Evolutionary conservation across 2,329 filamentous ascomycete species (phyloP), one percentile per base, ranked within the genome.

Genomic region (Exserohilum turcica): DNA sequence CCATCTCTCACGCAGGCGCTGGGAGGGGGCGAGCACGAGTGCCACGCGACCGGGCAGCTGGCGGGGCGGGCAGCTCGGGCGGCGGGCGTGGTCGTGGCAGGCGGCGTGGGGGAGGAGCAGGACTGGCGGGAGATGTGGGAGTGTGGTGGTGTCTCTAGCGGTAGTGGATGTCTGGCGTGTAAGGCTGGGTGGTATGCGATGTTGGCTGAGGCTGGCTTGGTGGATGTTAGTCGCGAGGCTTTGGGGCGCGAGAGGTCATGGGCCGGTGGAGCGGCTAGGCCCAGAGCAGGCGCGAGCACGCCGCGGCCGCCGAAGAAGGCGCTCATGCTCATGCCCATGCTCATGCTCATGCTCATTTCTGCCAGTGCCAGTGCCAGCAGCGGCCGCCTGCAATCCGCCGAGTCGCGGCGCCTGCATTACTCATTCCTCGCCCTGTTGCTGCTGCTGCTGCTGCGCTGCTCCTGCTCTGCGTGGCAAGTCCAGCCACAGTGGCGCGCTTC

Each of bases 181-280:
- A 55, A 50, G 55, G 56, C 39, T 53, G 21, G 56, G 56, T 56
- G 40, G 43, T 46, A 60, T 48, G 54, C 52, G 54, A 65, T 65
- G 60, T 54, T 63, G 67, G 57, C 63, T 66, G 66, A 66, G 61
- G 64, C 65, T 69, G 65, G 56, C 54, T 40, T 53, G 66, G 65
- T 66, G 66, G 59, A 65, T 64, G 63, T 46, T 46, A 39, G 48
- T 40, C 54, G 39, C 49, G 57, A 55, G 54, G 57, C 45, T 58
- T 54, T 53, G 63, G 65, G 40, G 15, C 16, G 37, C 46, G 56
- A 47, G 57, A 55, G 51, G 57, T 51, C 52, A 59, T 57, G 59
- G 59, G 52, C 51, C n/a, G 46, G 60, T 56, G 59, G 63, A 63
- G 60, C 48, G 29, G 44, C 44, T 46, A 43, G 50, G 47, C 43